These are phyloP conservation scores for Arxiozyma telluris DNA, from an alignment of 1,139 yeast species.

Conservation along the genomic window DNA sequence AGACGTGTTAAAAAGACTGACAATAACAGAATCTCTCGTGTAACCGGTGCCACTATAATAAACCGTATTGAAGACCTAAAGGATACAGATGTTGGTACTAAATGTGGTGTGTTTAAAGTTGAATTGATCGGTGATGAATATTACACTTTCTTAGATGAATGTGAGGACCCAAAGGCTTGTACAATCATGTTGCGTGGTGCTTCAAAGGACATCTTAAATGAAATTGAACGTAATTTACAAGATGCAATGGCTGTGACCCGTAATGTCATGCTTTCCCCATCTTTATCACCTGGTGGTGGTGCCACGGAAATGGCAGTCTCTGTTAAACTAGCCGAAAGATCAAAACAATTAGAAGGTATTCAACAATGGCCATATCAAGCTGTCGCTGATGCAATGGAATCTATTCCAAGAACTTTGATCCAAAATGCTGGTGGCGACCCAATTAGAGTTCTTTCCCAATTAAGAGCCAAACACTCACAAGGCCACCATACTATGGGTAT, in stretches of 20 bases:
- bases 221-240: constrained; percentile 92
- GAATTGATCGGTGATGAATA: constrained; percentile 97
- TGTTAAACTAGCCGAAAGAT: constrained; percentile 80
- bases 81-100: constrained; percentile 80
- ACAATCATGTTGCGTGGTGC: constrained; percentile 91
- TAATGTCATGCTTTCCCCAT: constrained; percentile 90
- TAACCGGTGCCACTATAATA: constrained; percentile 95
- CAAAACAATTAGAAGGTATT: constrained; percentile 87
- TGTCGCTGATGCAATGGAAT: constrained; percentile 97
- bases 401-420: constrained; percentile 90
- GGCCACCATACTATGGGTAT: constrained; percentile 82
- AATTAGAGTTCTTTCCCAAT: constrained; percentile 75
- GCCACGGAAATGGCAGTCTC: constrained; percentile 99
- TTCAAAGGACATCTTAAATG: constrained; percentile 91
- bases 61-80: constrained; percentile 91
- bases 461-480: constrained; percentile 93
- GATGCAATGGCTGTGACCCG: constrained; percentile 98
- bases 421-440: constrained; percentile 98
- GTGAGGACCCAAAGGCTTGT: constrained; percentile 86
- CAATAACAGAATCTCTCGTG: constrained; percentile 93
- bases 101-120: constrained; percentile 85
- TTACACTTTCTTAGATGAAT: constrained; percentile 75
- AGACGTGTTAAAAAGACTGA: constrained; percentile 95
- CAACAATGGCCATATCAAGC: constrained; percentile 99
- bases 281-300: constrained; percentile 97